Conservation (phyloP, 163 green algal genomes). For the Prototheca wickerhamii region DNA sequence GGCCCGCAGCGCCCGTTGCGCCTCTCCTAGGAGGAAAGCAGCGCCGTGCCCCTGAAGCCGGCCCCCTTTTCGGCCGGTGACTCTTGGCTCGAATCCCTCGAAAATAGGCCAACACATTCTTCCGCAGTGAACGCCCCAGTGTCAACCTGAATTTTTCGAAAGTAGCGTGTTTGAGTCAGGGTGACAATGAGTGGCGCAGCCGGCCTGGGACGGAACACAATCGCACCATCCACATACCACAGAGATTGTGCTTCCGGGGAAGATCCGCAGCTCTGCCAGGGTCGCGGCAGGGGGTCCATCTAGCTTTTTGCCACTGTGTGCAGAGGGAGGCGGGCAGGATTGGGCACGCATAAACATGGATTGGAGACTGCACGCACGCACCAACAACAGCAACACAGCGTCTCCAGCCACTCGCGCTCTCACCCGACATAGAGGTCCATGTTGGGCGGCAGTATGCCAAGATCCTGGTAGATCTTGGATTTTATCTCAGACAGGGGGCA, state of each 20-base stretch:
- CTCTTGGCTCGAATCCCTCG: not conserved
- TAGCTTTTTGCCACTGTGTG: too few species aligned
- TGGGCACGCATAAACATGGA: not conserved
- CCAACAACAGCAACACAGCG: not conserved
- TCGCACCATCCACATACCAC: constrained; percentile 11
- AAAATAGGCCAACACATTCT: constrained; percentile 26
- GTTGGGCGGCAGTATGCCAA: too few species aligned
- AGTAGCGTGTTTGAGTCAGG: not conserved
- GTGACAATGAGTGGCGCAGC: constrained; percentile 4
- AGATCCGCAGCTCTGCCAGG: constrained; percentile 25
- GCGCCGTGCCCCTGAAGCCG: not conserved
- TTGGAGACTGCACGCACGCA: not conserved
- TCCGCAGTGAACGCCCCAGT: constrained; percentile 25
- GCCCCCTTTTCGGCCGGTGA: too few species aligned
- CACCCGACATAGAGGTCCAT: too few species aligned
- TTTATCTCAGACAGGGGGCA: too few species aligned
- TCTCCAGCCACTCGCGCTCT: too few species aligned
- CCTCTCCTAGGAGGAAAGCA: not conserved
- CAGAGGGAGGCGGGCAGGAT: not conserved
- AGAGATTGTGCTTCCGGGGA: constrained; percentile 27
- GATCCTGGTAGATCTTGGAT: too few species aligned
- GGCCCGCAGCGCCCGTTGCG: too few species aligned
- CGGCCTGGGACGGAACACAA: too few species aligned
- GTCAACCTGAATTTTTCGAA: constrained; percentile 17
- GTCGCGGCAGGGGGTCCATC: not conserved